Conservation (phyloP, 176 grass and related monocot species). For the Tuctoria greenei region DNA sequence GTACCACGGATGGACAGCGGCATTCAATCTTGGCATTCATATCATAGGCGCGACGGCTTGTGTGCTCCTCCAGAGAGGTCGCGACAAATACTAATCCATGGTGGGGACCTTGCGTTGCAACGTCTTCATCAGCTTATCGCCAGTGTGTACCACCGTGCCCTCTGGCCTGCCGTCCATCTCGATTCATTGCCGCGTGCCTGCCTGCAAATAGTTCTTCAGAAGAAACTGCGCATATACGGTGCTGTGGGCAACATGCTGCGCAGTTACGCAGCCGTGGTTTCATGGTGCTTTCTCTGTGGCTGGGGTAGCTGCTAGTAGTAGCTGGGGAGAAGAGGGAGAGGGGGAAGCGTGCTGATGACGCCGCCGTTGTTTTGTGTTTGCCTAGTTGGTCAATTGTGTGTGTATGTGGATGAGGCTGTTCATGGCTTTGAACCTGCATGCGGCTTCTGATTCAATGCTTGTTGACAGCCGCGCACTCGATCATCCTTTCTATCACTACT, state of each 20-base stretch:
- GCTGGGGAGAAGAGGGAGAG: too few species aligned
- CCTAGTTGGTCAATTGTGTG: background rate
- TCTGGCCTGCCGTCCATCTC: too few species aligned
- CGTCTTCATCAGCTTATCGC: background rate
- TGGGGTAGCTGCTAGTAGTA: too few species aligned
- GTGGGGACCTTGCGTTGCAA: background rate
- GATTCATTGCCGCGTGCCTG: background rate
- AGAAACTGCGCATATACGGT: background rate
- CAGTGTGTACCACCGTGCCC: too few species aligned
- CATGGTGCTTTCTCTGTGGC: too few species aligned
- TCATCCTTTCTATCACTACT: too few species aligned
- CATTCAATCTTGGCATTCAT: background rate
- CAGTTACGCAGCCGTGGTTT: background rate
- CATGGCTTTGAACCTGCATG: background rate
- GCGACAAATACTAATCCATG: background rate
- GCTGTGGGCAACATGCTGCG: background rate
- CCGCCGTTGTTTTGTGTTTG: constrained; percentile 1
- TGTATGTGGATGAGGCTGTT: background rate
- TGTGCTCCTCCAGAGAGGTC: background rate
- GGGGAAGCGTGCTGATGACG: too few species aligned
- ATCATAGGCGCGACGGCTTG: background rate
- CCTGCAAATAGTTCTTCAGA: background rate
- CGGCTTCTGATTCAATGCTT: background rate
- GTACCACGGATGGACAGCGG: background rate
- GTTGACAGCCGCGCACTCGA: background rate